Evolutionary conservation across 2,329 filamentous ascomycete genomes (phyloP).

Genomic region (Hawksworthiomyces lignivorus): DNA sequence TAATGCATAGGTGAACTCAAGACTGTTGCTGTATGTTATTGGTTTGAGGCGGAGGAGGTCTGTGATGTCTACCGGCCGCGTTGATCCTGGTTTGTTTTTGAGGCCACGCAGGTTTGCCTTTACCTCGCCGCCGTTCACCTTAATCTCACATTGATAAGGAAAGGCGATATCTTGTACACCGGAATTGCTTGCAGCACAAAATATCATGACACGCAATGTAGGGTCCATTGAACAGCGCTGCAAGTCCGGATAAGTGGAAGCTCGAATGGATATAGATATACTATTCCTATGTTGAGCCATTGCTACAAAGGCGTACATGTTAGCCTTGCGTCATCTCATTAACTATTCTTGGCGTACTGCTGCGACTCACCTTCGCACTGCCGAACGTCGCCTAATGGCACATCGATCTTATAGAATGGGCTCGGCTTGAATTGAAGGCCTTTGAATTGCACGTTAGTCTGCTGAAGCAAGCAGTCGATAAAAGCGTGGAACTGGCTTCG

Average conservation of each 20-base stretch:
- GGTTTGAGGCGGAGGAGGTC: slow-evolving; percentile 61
- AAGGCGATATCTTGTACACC: slow-evolving; percentile 74
- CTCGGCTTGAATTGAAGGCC: slow-evolving; percentile 54
- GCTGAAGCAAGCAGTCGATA: too few relatives aligned
- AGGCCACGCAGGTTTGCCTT: slow-evolving; percentile 90
- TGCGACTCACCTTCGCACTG: slow-evolving; percentile 62
- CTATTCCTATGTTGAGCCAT: slow-evolving; percentile 49
- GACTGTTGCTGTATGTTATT: slow-evolving; percentile 61
- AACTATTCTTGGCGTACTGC: too few relatives aligned
- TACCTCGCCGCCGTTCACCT: slow-evolving; percentile 79
- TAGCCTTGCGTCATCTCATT: too few relatives aligned
- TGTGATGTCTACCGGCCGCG: slow-evolving; percentile 87
- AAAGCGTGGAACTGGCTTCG: too few relatives aligned
- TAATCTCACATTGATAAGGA: slow-evolving; percentile 86
- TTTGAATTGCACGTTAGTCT: slow-evolving; percentile 1
- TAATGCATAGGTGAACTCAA: slow-evolving; percentile 86
- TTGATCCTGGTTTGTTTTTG: slow-evolving; percentile 94
- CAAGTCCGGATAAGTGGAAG: slow-evolving; percentile 45
- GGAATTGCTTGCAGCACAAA: slow-evolving; percentile 62
- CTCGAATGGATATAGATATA: slow-evolving; percentile 35
- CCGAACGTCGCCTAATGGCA: slow-evolving; percentile 55
- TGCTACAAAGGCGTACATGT: too few relatives aligned
- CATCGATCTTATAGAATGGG: slow-evolving; percentile 72
- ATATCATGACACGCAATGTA: slow-evolving; percentile 70
- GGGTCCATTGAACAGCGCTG: slow-evolving; percentile 51